Evolutionary conservation across 352 stramenopile genomes (phyloP).

Genomic region (Phytophthora brassicae): DNA sequence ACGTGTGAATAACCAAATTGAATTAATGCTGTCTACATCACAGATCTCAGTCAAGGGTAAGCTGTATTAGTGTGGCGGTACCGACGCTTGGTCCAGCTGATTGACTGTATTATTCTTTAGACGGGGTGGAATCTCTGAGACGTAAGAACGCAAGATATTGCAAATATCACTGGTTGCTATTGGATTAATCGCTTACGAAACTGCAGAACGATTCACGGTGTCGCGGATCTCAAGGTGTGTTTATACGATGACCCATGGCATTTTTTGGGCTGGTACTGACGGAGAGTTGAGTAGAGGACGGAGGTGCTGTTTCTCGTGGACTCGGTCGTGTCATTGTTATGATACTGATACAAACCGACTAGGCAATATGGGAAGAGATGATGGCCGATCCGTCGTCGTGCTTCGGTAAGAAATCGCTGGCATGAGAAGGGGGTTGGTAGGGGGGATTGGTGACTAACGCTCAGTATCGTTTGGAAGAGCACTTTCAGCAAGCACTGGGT

Average conservation of each 20-base stretch:
- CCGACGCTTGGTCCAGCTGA: not conserved
- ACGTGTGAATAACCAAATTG: not conserved
- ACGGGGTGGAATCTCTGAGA: constrained; percentile 63
- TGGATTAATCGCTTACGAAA: not conserved
- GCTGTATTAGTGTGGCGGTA: not conserved
- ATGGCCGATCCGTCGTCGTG: constrained; percentile 81
- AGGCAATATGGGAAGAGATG: constrained; percentile 90
- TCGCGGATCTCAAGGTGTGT: constrained; percentile 61
- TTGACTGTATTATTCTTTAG: constrained; percentile 16
- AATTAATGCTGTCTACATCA: not conserved
- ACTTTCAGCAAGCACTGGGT: constrained; percentile 78
- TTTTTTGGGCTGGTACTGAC: constrained; percentile 4
- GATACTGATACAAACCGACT: not conserved
- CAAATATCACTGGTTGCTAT: not conserved
- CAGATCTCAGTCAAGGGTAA: constrained; percentile 64
- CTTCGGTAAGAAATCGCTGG: constrained; percentile 49
- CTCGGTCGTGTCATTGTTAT: not conserved
- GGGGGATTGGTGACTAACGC: constrained; percentile 9
- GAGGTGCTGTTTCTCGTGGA: constrained; percentile 22
- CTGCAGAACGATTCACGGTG: constrained; percentile 65
- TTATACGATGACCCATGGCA: not conserved
- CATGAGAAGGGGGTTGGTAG: not conserved
- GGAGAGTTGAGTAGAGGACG: constrained; percentile 17
- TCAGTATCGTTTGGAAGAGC: constrained; percentile 37
- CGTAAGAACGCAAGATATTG: constrained; percentile 33